Base-by-base conservation (phyloP, 257 asterid genomes). In the Solanum okadae region DNA sequence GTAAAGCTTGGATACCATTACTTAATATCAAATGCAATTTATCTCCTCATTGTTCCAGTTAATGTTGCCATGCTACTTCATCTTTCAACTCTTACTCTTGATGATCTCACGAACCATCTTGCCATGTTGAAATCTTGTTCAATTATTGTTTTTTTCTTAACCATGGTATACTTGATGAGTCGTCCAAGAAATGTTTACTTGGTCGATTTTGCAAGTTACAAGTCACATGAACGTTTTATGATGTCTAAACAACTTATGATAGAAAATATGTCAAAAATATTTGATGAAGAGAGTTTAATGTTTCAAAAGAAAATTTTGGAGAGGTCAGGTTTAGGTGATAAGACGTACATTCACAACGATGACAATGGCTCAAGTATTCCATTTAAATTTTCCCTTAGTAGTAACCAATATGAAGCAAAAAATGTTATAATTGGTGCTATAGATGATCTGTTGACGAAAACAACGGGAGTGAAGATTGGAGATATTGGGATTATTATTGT, bases 121-220 rank as follows among this genome's bases (percentile, higher is more conserved):
- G 87, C 79, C 83, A 27, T 78, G n/a, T 90, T 86, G 91, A 90
- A 92, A 25, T n/a, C 86, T 3, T 87, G 87, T 89, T 56, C 92
- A n/a, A 77, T 89, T 27, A 84, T 91, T 6, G 73, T 90, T 73
- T 87, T 90, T 8, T 87, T 90, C n/a, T 15, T 89, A 11, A 84
- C 87, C 88, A 91, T 25, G 23, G 27, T 79, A 25, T 91, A 90
- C 89, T 4, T 89, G 37, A 87, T 88, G 87, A 88, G 83, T 37
- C 91, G 92, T 37, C 93, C 93, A 37, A 70, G 90, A 35, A 91
- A 88, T 49, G 87, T 93, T 56, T 93, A 90, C 89, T 82, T 91
- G 3, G 88, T 93, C 1, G 91, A 93, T 81, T 93, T 91, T 27
- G 70, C 94, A 1, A 91, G 94, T 78, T 93, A 89, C 93, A 91